Percentiles rank a stretch among this genome's conserved stretches.
Conservation (phyloP, 176 grass and related monocot species). For the Aegilops longissima region DNA sequence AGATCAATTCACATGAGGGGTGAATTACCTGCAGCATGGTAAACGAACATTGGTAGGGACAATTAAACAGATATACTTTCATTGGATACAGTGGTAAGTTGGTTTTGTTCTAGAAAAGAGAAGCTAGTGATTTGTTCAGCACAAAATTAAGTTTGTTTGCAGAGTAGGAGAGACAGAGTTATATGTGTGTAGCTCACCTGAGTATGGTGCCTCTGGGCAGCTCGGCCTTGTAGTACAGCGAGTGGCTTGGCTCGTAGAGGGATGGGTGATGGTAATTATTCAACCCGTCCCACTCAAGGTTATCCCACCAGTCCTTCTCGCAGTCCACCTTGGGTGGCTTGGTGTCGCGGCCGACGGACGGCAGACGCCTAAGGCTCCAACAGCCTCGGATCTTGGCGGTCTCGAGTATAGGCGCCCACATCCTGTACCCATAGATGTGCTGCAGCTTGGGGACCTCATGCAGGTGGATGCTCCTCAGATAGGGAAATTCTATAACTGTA, state of each 20-base stretch:
- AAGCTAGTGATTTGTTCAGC: neutral
- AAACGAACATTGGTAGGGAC: neutral
- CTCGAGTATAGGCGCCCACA: neutral
- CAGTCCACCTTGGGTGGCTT: neutral
- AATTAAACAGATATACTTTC: neutral
- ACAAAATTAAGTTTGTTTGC: neutral
- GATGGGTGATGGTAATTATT: neutral
- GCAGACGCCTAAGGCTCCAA: conserved; percentile 14
- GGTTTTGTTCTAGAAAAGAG: neutral
- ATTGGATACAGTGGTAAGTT: neutral
- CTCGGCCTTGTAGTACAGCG: neutral
- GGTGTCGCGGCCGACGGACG: accelerated
- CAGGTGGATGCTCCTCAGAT: neutral
- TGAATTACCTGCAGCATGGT: neutral
- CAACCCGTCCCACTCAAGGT: neutral
- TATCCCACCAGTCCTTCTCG: conserved; percentile 29
- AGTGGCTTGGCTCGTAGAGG: neutral
- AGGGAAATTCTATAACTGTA: neutral
- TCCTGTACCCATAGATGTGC: neutral
- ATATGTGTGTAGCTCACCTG: neutral
- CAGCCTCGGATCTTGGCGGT: conserved; percentile 10
- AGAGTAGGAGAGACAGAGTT: neutral
- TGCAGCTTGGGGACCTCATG: conserved; percentile 27
- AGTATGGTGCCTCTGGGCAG: neutral
- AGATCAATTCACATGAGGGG: neutral